These are phyloP conservation scores for Dendryphion nanum DNA, from an alignment of 2,329 filamentous ascomycete species.

Conservation along the genomic window DNA sequence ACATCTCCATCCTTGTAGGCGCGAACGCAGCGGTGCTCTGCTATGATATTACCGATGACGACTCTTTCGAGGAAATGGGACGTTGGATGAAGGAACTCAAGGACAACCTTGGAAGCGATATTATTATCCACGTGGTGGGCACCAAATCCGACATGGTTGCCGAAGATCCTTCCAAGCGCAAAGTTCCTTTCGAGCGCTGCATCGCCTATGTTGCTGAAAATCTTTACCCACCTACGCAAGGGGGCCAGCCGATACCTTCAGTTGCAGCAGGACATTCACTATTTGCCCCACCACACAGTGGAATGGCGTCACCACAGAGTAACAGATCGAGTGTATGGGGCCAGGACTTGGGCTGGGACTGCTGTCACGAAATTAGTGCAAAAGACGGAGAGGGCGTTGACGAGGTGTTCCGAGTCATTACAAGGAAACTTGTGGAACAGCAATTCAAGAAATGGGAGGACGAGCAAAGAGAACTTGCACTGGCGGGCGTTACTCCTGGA, in stretches of 20 bases:
- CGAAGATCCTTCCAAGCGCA: slow-evolving; percentile 71
- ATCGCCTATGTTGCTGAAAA: slow-evolving; percentile 96
- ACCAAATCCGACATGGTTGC: slow-evolving; percentile 78
- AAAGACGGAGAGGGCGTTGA: slow-evolving; percentile 95
- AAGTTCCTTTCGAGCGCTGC: slow-evolving; percentile 91
- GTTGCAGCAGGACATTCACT: slow-evolving; percentile 23
- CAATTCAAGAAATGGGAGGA: slow-evolving; percentile 55
- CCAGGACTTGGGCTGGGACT: slow-evolving; percentile 92
- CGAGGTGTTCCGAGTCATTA: slow-evolving; percentile 90
- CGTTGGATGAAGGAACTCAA: slow-evolving; percentile 85
- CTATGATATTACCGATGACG: slow-evolving; percentile 87
- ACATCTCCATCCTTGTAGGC: slow-evolving; percentile 46
- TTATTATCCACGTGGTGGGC: slow-evolving; percentile 91
- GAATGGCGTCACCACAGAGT: slow-evolving; percentile 47
- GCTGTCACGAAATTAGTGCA: slow-evolving; percentile 93
- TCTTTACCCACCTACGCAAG: slow-evolving; percentile 67
- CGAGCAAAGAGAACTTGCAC: slow-evolving; percentile 46
- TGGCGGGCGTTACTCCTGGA: slow-evolving; percentile 46
- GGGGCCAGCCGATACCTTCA: slow-evolving; percentile 14
- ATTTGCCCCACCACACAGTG: slow-evolving; percentile 12
- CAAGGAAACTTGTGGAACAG: slow-evolving; percentile 79
- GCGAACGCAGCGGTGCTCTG: slow-evolving; percentile 92
- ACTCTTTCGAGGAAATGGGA: slow-evolving; percentile 89
- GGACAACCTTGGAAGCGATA: slow-evolving; percentile 70
- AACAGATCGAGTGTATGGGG: slow-evolving; percentile 74